These are phyloP conservation scores for Cryptococcus sp. DNA, from an alignment of 1,284 basidiomycete genomes.

Conservation along the genomic window DNA sequence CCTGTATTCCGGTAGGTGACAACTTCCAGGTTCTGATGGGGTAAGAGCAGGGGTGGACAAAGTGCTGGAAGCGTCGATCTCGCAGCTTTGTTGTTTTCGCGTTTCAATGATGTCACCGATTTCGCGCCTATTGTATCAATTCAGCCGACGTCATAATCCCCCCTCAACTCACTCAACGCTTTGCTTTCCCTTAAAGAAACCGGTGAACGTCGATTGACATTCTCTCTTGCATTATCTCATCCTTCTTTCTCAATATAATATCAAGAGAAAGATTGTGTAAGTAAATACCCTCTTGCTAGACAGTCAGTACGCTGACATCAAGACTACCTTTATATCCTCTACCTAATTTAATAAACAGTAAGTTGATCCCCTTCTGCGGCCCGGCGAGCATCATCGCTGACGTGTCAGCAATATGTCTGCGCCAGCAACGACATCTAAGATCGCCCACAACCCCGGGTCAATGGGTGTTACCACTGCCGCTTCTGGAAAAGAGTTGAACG, in stretches of 20 bases:
- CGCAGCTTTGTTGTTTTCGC: too few species aligned
- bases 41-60: too few species aligned
- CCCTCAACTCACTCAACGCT: too few species aligned
- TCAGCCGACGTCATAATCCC: too few species aligned
- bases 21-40: too few species aligned
- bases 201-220: too few species aligned
- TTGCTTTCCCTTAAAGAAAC: too few species aligned
- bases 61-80: too few species aligned
- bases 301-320: background rate
- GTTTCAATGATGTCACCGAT: too few species aligned
- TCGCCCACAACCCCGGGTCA: slow-evolving; percentile 37
- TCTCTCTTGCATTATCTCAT: background rate
- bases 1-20: too few species aligned
- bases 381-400: background rate
- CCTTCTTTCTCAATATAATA: background rate
- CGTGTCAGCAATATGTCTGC: slow-evolving; percentile 16
- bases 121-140: too few species aligned
- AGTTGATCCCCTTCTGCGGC: background rate
- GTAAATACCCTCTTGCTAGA: background rate
- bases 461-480: slow-evolving; percentile 43
- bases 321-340: background rate
- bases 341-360: background rate
- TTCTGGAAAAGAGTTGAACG: slow-evolving; percentile 41
- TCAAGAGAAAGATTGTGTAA: background rate
- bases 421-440: slow-evolving; percentile 19